These are phyloP conservation scores for Ophiostoma australiae DNA, from an alignment of 2,329 filamentous ascomycete species.

Conservation along the genomic window DNA sequence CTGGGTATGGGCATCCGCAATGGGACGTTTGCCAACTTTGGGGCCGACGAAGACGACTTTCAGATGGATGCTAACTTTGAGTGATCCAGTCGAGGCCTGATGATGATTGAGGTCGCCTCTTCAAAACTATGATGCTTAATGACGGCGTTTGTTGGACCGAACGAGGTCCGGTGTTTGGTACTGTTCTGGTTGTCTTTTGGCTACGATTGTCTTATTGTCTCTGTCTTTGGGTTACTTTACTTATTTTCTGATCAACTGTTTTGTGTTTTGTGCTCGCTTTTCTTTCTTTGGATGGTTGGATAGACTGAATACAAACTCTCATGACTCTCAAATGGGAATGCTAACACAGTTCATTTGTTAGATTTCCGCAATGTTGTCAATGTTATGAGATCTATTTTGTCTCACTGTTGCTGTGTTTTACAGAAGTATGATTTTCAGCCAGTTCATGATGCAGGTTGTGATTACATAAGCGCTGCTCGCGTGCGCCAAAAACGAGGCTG, in stretches of 20 bases:
- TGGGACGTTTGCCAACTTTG: slow-evolving; percentile 37
- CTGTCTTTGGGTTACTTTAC: neutral
- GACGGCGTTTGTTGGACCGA: slow-evolving; percentile 16
- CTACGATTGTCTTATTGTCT: neutral
- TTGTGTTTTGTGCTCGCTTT: neutral
- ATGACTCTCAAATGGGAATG: neutral
- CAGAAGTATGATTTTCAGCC: neutral
- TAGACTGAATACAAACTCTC: neutral
- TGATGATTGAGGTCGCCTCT: neutral
- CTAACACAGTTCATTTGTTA: neutral
- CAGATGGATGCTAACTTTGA: slow-evolving; percentile 45
- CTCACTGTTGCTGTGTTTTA: neutral
- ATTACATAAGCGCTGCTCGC: neutral
- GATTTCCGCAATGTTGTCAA: neutral
- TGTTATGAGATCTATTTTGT: neutral
- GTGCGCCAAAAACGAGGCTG: neutral
- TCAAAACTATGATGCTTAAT: neutral
- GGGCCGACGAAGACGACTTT: slow-evolving; percentile 48
- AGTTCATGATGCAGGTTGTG: neutral
- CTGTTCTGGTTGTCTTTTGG: neutral
- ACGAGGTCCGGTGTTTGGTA: slow-evolving; percentile 13
- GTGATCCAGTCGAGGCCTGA: neutral
- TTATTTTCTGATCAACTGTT: neutral
- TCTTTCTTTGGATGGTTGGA: neutral
- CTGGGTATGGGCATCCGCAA: slow-evolving; percentile 23